These are phyloP conservation scores for Suillus subluteus DNA, from an alignment of 768 basidiomycete genomes.

Conservation along the genomic window DNA sequence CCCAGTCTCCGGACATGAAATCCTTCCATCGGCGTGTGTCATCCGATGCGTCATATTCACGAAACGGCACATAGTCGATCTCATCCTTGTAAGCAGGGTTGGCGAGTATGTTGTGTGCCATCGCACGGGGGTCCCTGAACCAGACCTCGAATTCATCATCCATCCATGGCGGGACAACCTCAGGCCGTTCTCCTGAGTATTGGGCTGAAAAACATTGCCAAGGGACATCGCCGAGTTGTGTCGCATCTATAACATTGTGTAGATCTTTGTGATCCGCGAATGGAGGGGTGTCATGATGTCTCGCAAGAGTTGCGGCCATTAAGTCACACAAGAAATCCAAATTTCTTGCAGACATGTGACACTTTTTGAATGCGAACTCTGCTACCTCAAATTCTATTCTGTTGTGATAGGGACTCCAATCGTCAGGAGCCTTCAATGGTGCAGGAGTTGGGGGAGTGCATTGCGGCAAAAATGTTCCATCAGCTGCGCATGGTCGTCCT, in stretches of 20 bases:
- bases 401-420: slow-evolving; percentile 12
- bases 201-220: slow-evolving; percentile 30
- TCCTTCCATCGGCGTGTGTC: too few relatives aligned
- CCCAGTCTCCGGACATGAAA: too few relatives aligned
- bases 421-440: not conserved
- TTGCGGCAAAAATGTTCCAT: slow-evolving; percentile 7
- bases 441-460: slow-evolving; percentile 13
- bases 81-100: too few relatives aligned
- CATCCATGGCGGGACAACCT: slow-evolving; percentile 5
- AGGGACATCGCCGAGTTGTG: slow-evolving; percentile 27
- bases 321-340: slow-evolving; percentile 24
- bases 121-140: too few relatives aligned
- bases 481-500: slow-evolving; percentile 12
- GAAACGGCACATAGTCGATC: too few relatives aligned
- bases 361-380: slow-evolving; percentile 22
- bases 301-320: slow-evolving; percentile 19
- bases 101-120: too few relatives aligned
- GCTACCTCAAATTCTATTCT: slow-evolving; percentile 23
- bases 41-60: too few relatives aligned
- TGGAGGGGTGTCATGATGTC: slow-evolving; percentile 21
- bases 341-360: slow-evolving; percentile 24
- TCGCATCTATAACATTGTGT: slow-evolving; percentile 29
- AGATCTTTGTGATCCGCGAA: slow-evolving; percentile 27
- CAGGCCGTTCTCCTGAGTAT: slow-evolving; percentile 23
- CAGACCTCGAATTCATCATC: too few relatives aligned